Evolutionary conservation across 1,284 basidiomycete species (phyloP), one percentile per base, ranked within the genome.

Genomic region (Puccinia coronata): DNA sequence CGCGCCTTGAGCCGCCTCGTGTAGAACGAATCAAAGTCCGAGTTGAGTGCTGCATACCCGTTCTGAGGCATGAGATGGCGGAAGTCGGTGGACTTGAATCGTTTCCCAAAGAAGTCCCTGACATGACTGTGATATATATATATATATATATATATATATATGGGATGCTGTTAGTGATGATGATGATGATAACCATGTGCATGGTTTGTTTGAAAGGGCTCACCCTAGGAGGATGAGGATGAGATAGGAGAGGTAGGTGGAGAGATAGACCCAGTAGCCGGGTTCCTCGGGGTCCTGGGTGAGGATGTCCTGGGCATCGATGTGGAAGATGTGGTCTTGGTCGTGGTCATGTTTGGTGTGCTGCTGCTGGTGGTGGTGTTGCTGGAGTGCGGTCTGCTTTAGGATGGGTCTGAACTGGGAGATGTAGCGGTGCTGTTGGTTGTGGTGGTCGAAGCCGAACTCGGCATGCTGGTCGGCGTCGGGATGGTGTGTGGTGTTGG

Each of bases 11-110:
- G 90, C 11, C 96, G 92, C 82, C 96, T 93, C 80, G 95, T 98
- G 89, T 98, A 99, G 88, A 99, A 99, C 41, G 96, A 98, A 87
- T 99, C 97, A 84, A 98, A 99, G 87, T 99, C 96, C 47, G 95
- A 97, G 87, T 96, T 97, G 83, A 99, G 89, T 18, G 97, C 93
- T 0, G 96, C 97, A 85, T 98, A 97, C 82, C 95, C 95, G 84
- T 94, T 89, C 83, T 90, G 88, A 61, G 93, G 92, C 87, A 93
- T 91, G 74, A 97, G 88, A 86, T 98, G 94, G 81, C 88, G 89
- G 86, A 95, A 98, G 76, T 89, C 88, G 34, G 89, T 86, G 14
- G 92, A 90, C 83, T 90, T 88, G 82, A 98, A 89, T 47, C 91
- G 89, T 87, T 98, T 98, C 57, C 96, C 97, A 83, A 98, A 87